Conservation (phyloP, 116 monocot genomes). For the Papilionanthe hybrid region DNA sequence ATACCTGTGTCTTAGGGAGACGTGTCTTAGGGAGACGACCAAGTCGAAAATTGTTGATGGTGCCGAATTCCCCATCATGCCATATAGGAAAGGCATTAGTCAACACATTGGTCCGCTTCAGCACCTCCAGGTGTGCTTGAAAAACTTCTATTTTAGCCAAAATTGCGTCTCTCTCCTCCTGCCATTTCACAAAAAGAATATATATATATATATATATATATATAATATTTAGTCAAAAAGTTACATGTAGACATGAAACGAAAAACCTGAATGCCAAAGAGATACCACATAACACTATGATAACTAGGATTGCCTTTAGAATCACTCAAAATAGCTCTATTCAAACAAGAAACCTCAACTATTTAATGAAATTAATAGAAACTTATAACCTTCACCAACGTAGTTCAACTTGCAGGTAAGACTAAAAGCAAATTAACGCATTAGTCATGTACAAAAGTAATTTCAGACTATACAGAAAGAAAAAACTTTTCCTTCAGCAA, state of each 20-base stretch:
- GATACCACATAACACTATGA: background rate
- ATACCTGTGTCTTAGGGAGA: conserved; percentile 81
- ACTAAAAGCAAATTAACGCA: background rate
- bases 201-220: too few relatives aligned
- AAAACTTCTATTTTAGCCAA: conserved; percentile 97
- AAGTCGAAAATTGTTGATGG: conserved; percentile 92
- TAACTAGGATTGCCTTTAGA: background rate
- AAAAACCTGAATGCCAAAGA: background rate
- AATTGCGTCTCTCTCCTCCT: conserved; percentile 98
- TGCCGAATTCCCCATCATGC: conserved; percentile 94
- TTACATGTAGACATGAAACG: background rate
- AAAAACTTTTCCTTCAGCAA: too few relatives aligned
- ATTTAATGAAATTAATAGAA: background rate
- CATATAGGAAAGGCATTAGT: conserved; percentile 89
- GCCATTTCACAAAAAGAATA: conserved; percentile 11
- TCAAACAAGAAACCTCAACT: background rate
- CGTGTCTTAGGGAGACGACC: conserved; percentile 90
- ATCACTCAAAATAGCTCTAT: background rate
- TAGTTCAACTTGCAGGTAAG: background rate
- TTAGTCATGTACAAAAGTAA: background rate
- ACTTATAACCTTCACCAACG: background rate
- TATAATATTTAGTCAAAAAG: background rate
- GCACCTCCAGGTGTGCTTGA: conserved; percentile 81
- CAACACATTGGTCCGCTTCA: conserved; percentile 88
- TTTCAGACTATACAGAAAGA: too few relatives aligned